phyloP scores from a whole-genome alignment of 2,329 filamentous ascomycete genomes.

The Cordyceps pruinosa region DNA sequence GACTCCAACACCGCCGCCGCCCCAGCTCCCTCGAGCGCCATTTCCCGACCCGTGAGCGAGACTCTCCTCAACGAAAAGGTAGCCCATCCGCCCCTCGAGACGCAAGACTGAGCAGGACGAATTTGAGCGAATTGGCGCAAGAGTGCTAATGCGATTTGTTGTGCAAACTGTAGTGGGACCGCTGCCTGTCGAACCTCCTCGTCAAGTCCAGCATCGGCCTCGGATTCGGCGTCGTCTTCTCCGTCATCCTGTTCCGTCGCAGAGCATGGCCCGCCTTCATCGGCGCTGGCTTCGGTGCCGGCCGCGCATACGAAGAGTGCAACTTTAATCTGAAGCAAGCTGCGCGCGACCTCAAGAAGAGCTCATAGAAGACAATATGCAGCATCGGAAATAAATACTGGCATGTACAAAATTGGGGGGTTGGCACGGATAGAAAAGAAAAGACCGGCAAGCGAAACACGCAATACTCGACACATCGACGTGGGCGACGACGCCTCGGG shows the following conservation, averaged over 20 bases:
- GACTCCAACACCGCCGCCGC: slow-evolving; percentile 40
- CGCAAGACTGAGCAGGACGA: not conserved
- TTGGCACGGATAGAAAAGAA: slow-evolving; percentile 1
- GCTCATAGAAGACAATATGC: slow-evolving; percentile 27
- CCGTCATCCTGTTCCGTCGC: slow-evolving; percentile 95
- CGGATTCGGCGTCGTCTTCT: slow-evolving; percentile 97
- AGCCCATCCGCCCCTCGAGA: slow-evolving; percentile 13
- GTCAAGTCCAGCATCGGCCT: slow-evolving; percentile 95
- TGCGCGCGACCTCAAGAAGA: slow-evolving; percentile 49
- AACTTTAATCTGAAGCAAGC: slow-evolving; percentile 69
- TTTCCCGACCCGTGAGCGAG: slow-evolving; percentile 88
- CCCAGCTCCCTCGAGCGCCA: slow-evolving; percentile 51
- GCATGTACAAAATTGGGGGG: slow-evolving; percentile 20
- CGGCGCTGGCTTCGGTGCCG: slow-evolving; percentile 89
- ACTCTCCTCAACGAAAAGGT: slow-evolving; percentile 98
- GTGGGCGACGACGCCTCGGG: not conserved
- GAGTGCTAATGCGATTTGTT: slow-evolving; percentile 16
- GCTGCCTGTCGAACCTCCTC: slow-evolving; percentile 92
- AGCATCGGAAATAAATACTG: slow-evolving; percentile 14
- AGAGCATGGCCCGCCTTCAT: slow-evolving; percentile 92
- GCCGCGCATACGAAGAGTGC: slow-evolving; percentile 96
- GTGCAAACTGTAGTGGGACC: slow-evolving; percentile 70
- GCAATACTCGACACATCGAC: not conserved
- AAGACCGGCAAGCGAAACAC: not conserved
- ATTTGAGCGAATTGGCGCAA: not conserved